These are phyloP conservation scores for Nakataea oryzae DNA, from an alignment of 2,329 filamentous ascomycete genomes.

Conservation along the genomic window DNA sequence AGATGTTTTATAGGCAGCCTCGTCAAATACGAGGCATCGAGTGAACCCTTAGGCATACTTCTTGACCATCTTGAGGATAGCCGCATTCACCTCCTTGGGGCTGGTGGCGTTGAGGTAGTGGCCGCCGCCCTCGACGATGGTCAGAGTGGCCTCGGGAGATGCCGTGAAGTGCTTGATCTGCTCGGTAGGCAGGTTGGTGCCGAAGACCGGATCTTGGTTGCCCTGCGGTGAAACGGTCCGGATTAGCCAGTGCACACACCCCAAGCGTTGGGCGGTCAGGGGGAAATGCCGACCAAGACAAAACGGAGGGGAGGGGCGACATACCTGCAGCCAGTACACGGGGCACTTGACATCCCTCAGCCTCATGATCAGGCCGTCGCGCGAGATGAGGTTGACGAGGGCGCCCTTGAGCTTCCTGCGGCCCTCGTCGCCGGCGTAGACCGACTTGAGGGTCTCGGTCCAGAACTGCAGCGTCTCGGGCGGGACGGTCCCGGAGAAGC, in stretches of 20 bases:
- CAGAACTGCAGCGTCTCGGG: slow-evolving; percentile 30
- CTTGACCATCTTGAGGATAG: slow-evolving; percentile 30
- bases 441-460: slow-evolving; percentile 29
- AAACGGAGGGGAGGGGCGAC: not conserved
- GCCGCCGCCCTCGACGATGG: slow-evolving; percentile 29
- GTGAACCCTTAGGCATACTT: slow-evolving; percentile 8
- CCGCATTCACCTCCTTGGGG: slow-evolving; percentile 31
- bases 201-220: slow-evolving; percentile 32
- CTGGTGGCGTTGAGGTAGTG: slow-evolving; percentile 40
- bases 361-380: slow-evolving; percentile 36
- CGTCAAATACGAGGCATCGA: too few species aligned
- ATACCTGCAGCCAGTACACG: slow-evolving; percentile 36
- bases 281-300: not conserved
- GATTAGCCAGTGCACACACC: not conserved
- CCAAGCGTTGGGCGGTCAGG: not conserved
- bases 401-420: slow-evolving; percentile 36
- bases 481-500: slow-evolving; percentile 30
- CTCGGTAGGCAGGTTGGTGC: slow-evolving; percentile 26
- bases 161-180: slow-evolving; percentile 40
- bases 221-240: slow-evolving; percentile 21
- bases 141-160: slow-evolving; percentile 30
- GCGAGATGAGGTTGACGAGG: slow-evolving; percentile 29
- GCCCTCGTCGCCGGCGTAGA: slow-evolving; percentile 39
- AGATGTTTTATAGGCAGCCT: too few species aligned
- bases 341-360: slow-evolving; percentile 37